Conservation (phyloP, 2,329 filamentous ascomycete species). For the Epicoccum nigrum region DNA sequence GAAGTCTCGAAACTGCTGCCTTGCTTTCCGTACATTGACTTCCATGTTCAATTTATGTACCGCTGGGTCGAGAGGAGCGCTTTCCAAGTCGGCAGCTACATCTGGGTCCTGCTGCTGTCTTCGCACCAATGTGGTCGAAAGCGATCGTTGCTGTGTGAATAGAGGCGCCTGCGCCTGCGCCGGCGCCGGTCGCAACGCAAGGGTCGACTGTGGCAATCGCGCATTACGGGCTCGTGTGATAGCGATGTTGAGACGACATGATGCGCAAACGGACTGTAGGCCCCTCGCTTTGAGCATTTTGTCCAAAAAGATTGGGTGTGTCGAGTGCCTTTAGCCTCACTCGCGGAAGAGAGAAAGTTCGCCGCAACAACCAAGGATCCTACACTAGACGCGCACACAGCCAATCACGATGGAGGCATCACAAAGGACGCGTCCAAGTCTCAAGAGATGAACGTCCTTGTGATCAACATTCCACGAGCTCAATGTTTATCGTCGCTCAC, state of each 20-base stretch:
- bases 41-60: slow-evolving; percentile 56
- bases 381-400: slow-evolving; percentile 24
- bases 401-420: slow-evolving; percentile 29
- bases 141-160: slow-evolving; percentile 28
- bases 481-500: too few species aligned
- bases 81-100: not conserved
- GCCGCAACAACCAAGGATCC: slow-evolving; percentile 29
- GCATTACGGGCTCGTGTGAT: slow-evolving; percentile 35
- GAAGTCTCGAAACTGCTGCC: slow-evolving; percentile 76
- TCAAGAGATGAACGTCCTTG: too few species aligned
- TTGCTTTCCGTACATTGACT: slow-evolving; percentile 70
- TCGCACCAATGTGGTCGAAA: slow-evolving; percentile 27
- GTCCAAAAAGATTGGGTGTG: slow-evolving; percentile 10
- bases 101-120: slow-evolving; percentile 13
- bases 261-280: slow-evolving; percentile 38
- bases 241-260: slow-evolving; percentile 41
- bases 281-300: slow-evolving; percentile 42
- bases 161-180: slow-evolving; percentile 13
- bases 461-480: too few species aligned
- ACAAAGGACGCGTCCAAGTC: too few species aligned
- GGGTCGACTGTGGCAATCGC: slow-evolving; percentile 24
- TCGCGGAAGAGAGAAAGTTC: slow-evolving; percentile 36
- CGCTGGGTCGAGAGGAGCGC: slow-evolving; percentile 7
- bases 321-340: slow-evolving; percentile 3
- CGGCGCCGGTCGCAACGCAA: slow-evolving; percentile 20